Base-by-base conservation (phyloP, 176 grass and related monocot genomes). In the Eragrostis nindensis region DNA sequence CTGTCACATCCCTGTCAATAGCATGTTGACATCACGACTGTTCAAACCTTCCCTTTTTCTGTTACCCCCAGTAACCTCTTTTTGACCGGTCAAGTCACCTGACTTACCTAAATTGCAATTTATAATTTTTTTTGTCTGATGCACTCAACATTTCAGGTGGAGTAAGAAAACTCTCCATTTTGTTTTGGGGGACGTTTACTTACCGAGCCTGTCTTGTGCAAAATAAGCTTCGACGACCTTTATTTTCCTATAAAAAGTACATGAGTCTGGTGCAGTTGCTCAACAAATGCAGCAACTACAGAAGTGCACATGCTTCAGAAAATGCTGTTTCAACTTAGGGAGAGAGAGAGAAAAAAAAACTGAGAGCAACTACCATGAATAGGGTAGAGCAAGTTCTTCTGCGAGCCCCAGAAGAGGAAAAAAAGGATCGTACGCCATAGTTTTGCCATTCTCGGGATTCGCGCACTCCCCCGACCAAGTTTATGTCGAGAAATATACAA, bases 51-150 rank as follows among this genome's bases (percentile, higher is more conserved):
- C 73, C 47, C 77, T 81, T 89, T 89, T 71, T 46, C 77, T 81
- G 71, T 80, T 62, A 38, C 36, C 62, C 44, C 2, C 30, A 68
- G 80, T 80, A 70, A 24, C 67, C 19, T 66, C 79, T 59, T 83
- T 71, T 73, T 87, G 86, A 87, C 74, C 21, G 53, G 86, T 80
- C 86, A 80, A 79, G 53, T 47, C 53, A 83, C 68, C 71, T 66
- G 27, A 72, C 74, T 62, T 76, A 24, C 52, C 22, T 45, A 57
- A 48, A 44, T 56, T 39, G 10, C 27, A 60, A 41, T 24, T 55
- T 24, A 68, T 14, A 64, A 4, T 7, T 40, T 40, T 45, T 44
- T 62, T 62, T 42, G 63, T 24, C 66, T 81, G 68, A 29, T 45
- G 85, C 18, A 24, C 22, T 76, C 22, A 9, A 41, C 50, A 40